These are phyloP conservation scores for Eutrema heterophyllum DNA, from an alignment of 345 rosid species.

Conservation along the genomic window DNA sequence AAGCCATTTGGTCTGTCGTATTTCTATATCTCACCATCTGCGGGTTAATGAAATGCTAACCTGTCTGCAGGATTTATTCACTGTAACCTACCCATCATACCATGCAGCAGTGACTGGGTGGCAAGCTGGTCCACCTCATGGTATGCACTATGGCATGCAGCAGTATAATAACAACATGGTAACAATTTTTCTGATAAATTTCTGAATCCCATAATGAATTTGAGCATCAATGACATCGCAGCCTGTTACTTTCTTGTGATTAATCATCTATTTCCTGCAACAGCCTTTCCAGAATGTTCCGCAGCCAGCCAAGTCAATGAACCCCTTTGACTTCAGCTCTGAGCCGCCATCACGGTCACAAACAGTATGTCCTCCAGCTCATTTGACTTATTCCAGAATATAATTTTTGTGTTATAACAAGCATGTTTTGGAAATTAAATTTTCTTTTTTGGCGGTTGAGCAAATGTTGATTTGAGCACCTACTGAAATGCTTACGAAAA, in stretches of 20 bases:
- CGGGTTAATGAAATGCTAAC: neutral
- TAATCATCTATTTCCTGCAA: constrained; percentile 15
- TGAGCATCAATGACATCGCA: neutral
- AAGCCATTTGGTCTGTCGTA: neutral
- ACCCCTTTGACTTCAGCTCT: constrained; percentile 72
- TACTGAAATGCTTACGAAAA: neutral
- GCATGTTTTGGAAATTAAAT: neutral
- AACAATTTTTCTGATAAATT: neutral
- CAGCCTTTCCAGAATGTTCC: constrained; percentile 58
- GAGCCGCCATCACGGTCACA: constrained; percentile 55
- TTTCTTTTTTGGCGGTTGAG: neutral
- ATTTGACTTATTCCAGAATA: neutral
- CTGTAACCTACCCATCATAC: constrained; percentile 50
- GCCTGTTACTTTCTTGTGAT: neutral
- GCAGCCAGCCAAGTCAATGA: constrained; percentile 51
- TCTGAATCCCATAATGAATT: neutral
- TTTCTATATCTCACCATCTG: neutral
- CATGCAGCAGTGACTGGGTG: constrained; percentile 58
- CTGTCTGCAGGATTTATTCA: constrained; percentile 69
- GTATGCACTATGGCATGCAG: constrained; percentile 52
- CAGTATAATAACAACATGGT: constrained; percentile 64
- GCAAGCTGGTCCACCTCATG: constrained; percentile 66
- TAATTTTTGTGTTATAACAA: neutral
- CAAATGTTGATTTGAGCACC: neutral
- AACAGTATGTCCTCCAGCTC: constrained; percentile 42